Percentiles rank a stretch among this genome's conserved stretches.
These are phyloP conservation scores for Rutidosis leptorrhynchoides DNA, from an alignment of 129 eudicot genomes.

Conservation along the genomic window DNA sequence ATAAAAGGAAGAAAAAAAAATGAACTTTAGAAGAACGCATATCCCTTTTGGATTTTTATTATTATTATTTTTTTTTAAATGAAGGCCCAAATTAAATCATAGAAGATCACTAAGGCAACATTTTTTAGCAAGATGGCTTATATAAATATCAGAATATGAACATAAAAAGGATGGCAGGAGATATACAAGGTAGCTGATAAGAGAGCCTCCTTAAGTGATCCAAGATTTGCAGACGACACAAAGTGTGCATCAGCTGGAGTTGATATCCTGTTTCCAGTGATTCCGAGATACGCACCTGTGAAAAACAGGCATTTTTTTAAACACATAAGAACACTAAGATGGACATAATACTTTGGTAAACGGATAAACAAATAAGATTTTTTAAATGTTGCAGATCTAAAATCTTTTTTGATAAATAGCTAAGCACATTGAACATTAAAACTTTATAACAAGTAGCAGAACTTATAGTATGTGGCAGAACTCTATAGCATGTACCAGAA, in stretches of 20 bases:
- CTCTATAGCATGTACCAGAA: not conserved
- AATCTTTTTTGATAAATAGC: not conserved
- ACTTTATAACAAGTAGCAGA: no score
- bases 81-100: not conserved
- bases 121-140: not conserved
- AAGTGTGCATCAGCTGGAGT: conserved; percentile 93
- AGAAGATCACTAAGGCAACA: not conserved
- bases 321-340: not conserved
- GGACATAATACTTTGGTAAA: not conserved
- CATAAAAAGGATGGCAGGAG: conserved; percentile 17
- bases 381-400: not conserved
- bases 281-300: conserved; percentile 92
- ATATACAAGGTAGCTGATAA: conserved; percentile 66
- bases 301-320: conserved; percentile 16
- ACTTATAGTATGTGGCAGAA: not conserved
- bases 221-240: conserved; percentile 71
- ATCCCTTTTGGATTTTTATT: no score
- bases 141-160: not conserved
- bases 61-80: no score
- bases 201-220: conserved; percentile 60
- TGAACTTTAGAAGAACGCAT: no score
- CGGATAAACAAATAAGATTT: no score
- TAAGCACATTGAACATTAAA: not conserved
- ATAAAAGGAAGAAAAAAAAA: no score
- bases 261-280: conserved; percentile 86